phyloP scores from a whole-genome alignment of 1,284 basidiomycete genomes.

The Cutaneotrichosporon curvatum region DNA sequence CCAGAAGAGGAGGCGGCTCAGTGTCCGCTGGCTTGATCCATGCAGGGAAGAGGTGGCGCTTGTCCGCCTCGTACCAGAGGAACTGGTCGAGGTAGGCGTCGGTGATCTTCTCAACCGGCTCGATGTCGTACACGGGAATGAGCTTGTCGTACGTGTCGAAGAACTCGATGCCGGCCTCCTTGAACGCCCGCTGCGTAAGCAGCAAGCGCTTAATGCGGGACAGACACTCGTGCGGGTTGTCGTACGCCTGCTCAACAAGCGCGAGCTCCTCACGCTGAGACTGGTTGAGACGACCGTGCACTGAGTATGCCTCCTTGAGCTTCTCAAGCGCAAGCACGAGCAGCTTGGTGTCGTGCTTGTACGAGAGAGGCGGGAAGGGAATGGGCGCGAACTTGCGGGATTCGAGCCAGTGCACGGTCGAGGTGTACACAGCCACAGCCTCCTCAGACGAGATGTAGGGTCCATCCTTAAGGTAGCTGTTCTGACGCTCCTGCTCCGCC shows the following conservation, averaged over 20 bases:
- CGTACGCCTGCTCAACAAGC: constrained; percentile 90
- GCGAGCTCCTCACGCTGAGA: constrained; percentile 94
- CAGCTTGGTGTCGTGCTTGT: constrained; percentile 96
- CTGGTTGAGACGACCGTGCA: constrained; percentile 91
- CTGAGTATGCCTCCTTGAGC: constrained; percentile 95
- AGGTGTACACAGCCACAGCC: constrained; percentile 93
- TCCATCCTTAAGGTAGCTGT: constrained; percentile 93
- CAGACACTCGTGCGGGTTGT: constrained; percentile 55
- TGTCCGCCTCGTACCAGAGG: constrained; percentile 69
- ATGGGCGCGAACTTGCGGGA: constrained; percentile 90
- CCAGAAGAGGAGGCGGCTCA: constrained; percentile 87
- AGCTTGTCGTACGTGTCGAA: constrained; percentile 91
- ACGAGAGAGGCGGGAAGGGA: constrained; percentile 94
- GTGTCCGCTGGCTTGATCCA: constrained; percentile 98
- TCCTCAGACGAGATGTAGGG: constrained; percentile 96
- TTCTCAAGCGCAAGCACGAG: constrained; percentile 91
- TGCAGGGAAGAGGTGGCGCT: constrained; percentile 88
- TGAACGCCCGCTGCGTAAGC: constrained; percentile 92
- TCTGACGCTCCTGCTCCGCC: constrained; percentile 94
- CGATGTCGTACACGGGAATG: constrained; percentile 95
- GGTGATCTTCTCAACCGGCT: constrained; percentile 97
- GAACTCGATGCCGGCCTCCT: constrained; percentile 82
- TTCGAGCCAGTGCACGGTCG: constrained; percentile 95
- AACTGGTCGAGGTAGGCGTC: constrained; percentile 93
- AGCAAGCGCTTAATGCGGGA: constrained; percentile 94